Conservation (phyloP, 2,329 filamentous ascomycete genomes). For the Neopestalotiopsis rosae region DNA sequence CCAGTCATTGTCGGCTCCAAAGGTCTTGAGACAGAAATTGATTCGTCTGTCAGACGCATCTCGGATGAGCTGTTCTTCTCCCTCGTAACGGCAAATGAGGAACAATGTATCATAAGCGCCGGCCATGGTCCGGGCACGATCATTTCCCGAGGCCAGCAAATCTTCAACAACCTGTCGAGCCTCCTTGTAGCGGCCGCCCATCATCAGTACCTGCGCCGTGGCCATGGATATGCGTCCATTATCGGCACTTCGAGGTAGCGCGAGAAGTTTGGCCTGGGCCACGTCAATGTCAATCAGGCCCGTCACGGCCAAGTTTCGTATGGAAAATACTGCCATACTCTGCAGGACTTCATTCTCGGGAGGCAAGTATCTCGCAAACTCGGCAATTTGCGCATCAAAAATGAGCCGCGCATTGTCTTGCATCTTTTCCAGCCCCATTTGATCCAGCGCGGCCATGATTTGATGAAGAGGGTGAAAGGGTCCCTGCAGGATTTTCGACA, state of each 20-base stretch:
- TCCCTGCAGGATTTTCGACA: conserved; percentile 10
- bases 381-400: conserved; percentile 9
- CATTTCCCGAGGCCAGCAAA: not conserved
- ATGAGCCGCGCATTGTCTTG: conserved; percentile 10
- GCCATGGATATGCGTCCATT: conserved; percentile 13
- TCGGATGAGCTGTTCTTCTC: conserved; percentile 5
- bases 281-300: conserved; percentile 11
- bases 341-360: conserved; percentile 3
- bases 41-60: conserved; percentile 13
- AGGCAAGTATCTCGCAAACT: conserved; percentile 10
- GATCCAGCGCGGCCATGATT: conserved; percentile 7
- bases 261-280: not conserved
- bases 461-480: conserved; percentile 14
- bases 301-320: conserved; percentile 7
- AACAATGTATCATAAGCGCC: conserved; percentile 13
- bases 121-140: conserved; percentile 6
- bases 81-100: conserved; percentile 9
- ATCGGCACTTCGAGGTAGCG: not conserved
- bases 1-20: conserved; percentile 14
- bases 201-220: not conserved
- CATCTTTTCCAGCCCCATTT: conserved; percentile 6
- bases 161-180: conserved; percentile 9
- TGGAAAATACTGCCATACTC: conserved; percentile 10
- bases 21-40: conserved; percentile 11
- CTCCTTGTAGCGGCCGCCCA: conserved; percentile 10